A percentile compares a stretch with the other conserved stretches of the same genome.
Evolutionary conservation across 2,329 filamentous ascomycete species (phyloP).

Genomic region (Verticillium alfalfae): DNA sequence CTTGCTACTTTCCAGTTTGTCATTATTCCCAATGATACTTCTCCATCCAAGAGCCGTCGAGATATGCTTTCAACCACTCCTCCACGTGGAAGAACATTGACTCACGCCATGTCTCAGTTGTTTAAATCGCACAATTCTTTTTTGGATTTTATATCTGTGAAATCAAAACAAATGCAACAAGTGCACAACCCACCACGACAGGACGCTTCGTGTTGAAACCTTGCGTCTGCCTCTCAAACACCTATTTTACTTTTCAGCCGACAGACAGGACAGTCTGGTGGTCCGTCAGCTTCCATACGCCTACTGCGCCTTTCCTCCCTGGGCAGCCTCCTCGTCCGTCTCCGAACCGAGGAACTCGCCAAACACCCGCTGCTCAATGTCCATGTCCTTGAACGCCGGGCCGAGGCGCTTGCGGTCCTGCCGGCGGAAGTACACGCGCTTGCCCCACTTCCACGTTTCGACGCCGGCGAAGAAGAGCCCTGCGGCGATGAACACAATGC

Average conservation of each 20-base stretch:
- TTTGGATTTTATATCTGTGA: background rate
- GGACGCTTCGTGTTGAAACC: background rate
- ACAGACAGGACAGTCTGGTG: background rate
- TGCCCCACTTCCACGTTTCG: conserved; percentile 53
- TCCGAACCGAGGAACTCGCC: conserved; percentile 24
- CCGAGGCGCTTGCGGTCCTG: conserved; percentile 13
- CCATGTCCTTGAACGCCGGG: conserved; percentile 27
- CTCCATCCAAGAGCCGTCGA: background rate
- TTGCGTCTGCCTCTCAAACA: background rate
- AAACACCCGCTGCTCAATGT: conserved; percentile 33
- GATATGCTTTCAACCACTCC: background rate
- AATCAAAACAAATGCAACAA: background rate
- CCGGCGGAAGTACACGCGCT: conserved; percentile 36
- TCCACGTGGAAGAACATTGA: background rate
- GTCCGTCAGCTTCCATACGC: background rate
- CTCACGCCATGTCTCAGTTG: no score
- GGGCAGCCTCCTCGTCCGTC: background rate
- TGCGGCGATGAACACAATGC: conserved; percentile 48
- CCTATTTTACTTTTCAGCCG: background rate
- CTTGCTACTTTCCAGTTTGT: no score
- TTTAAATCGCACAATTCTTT: background rate
- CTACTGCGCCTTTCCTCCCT: background rate
- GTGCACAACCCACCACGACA: background rate
- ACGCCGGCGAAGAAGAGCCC: conserved; percentile 53
- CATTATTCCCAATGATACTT: no score